Evolutionary conservation across 2,329 filamentous ascomycete species (phyloP).

Genomic region (Waltergamsia citrina): DNA sequence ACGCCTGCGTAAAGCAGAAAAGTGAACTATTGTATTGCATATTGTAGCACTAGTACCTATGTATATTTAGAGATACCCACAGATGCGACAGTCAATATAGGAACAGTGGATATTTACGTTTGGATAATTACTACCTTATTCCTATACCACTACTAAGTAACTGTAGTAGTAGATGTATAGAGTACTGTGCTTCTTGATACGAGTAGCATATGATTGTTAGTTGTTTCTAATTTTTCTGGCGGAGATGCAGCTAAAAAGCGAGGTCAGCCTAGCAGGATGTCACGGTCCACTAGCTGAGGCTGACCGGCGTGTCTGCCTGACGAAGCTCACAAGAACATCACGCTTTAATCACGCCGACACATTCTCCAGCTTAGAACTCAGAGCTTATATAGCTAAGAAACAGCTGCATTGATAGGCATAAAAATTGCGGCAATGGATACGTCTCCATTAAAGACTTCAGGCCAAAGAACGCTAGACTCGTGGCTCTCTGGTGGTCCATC

Average conservation of each 20-base stretch:
- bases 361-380: no score
- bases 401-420: no score
- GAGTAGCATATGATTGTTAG: no score
- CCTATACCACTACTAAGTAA: neutral
- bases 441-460: no score
- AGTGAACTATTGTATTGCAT: neutral
- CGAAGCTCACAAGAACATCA: no score
- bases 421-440: no score
- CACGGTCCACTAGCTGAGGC: no score
- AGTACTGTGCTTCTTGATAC: no score
- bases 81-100: neutral
- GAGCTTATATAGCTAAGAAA: no score
- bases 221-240: neutral
- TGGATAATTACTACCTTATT: neutral
- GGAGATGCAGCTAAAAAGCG: neutral
- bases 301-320: no score
- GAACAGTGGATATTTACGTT: neutral
- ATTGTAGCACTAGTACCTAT: slow-evolving; percentile 4
- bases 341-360: no score
- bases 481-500: slow-evolving; percentile 12
- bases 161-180: neutral
- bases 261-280: no score
- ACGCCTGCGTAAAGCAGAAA: slow-evolving; percentile 21
- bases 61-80: slow-evolving; percentile 1
- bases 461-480: slow-evolving; percentile 16